A percentile compares a stretch with the other conserved stretches of the same genome.
phyloP scores from a whole-genome alignment of 1,284 basidiomycete species.

The Microbotryum lychnidis-dioicae region DNA sequence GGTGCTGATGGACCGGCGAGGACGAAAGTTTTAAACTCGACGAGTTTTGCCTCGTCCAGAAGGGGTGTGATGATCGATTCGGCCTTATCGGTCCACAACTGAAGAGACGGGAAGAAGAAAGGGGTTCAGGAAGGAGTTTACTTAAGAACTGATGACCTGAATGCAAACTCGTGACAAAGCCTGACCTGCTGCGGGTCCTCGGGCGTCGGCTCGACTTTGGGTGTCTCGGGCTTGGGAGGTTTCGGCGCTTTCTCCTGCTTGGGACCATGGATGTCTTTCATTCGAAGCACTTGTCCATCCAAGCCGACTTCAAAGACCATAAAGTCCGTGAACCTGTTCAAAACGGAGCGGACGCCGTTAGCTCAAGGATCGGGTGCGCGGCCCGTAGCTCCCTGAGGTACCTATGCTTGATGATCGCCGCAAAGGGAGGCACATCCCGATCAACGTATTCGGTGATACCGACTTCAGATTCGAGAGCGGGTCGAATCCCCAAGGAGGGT shows the following conservation, averaged over 20 bases:
- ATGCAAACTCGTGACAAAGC: neutral
- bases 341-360: neutral
- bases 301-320: slow-evolving; percentile 80
- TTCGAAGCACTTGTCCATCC: slow-evolving; percentile 64
- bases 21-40: slow-evolving; percentile 19
- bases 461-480: slow-evolving; percentile 60
- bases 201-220: neutral
- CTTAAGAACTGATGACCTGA: neutral
- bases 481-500: slow-evolving; percentile 7
- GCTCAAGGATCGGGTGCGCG: neutral
- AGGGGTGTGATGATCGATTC: slow-evolving; percentile 1
- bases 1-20: slow-evolving; percentile 4
- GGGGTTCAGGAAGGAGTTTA: too few relatives aligned
- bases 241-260: neutral
- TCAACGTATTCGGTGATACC: slow-evolving; percentile 84
- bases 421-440: slow-evolving; percentile 59
- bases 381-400: slow-evolving; percentile 38
- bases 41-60: slow-evolving; percentile 7
- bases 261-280: slow-evolving; percentile 65
- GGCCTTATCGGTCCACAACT: slow-evolving; percentile 11
- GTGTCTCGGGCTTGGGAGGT: slow-evolving; percentile 3
- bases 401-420: slow-evolving; percentile 93
- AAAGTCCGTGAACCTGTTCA: slow-evolving; percentile 83
- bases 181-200: neutral
- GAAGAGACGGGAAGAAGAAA: neutral